Evolutionary conservation across 2,329 filamentous ascomycete genomes (phyloP), one percentile per base, ranked within the genome.

Genomic region (Moelleriella libera): DNA sequence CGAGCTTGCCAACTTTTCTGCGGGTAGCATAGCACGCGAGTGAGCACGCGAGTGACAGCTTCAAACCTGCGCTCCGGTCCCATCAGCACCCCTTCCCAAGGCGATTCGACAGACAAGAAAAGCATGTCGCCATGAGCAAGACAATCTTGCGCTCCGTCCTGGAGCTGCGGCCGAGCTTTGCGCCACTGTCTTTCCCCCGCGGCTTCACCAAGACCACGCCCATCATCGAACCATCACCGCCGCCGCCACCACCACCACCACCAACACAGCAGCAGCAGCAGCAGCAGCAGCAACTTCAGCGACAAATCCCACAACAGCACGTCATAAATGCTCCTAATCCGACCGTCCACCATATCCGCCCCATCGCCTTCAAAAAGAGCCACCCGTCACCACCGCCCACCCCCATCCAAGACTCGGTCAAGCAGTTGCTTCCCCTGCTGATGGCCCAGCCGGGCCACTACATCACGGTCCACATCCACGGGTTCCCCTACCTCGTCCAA

Each of bases 381-480:
- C 65, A 67, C 48, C 64, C 64, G 0, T 31, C 30, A 1, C 50
- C 59, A 31, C 63, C 61, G 39, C 64, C 60, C 42, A 58, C 55
- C 43, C 66, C 61, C 45, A 65, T 83, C 51, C 70, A 74, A 50
- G 65, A 75, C 45, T 76, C 76, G 1, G 71, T 85, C 52, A 70
- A 69, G 53, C 63, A 63, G 41, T 74, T 88, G 44, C 77, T 88
- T 31, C 84, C 85, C 1, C 71, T 87, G 44, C 78, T 92, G 44
- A 75, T 75, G 55, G 75, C 82, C 9, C 86, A 92, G 67, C 78
- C 82, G 3, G 70, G 74, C 28, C 84, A 88, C 73, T 92, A 90
- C 71, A 78, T 87, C 59, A 86, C 82, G 43, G 71, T 83, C 48
- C 85, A 88, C 67, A 82, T 94, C 65, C 83, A 92, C 67, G 83